phyloP scores from a whole-genome alignment of 2,329 filamentous ascomycete species.

The Alternaria brassicae region DNA sequence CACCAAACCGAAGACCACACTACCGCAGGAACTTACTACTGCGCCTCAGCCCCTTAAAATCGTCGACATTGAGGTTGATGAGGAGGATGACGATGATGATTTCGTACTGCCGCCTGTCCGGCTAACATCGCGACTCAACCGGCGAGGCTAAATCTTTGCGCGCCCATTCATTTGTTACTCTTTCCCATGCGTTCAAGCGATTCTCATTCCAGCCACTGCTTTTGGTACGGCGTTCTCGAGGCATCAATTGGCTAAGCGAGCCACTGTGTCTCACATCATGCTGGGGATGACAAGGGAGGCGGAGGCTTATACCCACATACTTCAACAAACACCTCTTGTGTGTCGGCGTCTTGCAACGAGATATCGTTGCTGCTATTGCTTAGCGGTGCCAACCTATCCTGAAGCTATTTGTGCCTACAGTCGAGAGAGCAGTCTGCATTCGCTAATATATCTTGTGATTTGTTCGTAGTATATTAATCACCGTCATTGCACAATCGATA shows the following conservation, averaged over 20 bases:
- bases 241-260: conserved; percentile 3
- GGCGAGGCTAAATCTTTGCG: conserved; percentile 14
- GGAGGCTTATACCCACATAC: neutral
- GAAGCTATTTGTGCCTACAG: neutral
- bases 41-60: conserved; percentile 24
- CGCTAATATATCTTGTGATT: neutral
- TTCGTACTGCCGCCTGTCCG: conserved; percentile 49
- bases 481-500: neutral
- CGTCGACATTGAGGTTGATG: conserved; percentile 48
- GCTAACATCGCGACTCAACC: conserved; percentile 41
- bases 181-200: conserved; percentile 42
- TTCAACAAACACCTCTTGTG: neutral
- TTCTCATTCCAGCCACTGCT: conserved; percentile 18
- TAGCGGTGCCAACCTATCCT: neutral
- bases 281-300: conserved; percentile 6
- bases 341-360: neutral
- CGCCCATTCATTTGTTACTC: conserved; percentile 13
- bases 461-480: neutral
- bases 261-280: neutral
- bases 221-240: conserved; percentile 19
- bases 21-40: conserved; percentile 10
- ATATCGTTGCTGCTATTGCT: neutral
- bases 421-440: neutral
- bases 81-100: conserved; percentile 42
- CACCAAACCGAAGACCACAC: conserved; percentile 11